A percentile compares a stretch with the other conserved stretches of the same genome.
These are phyloP conservation scores for Arabis hirsuta DNA, from an alignment of 345 rosid species.

Conservation along the genomic window DNA sequence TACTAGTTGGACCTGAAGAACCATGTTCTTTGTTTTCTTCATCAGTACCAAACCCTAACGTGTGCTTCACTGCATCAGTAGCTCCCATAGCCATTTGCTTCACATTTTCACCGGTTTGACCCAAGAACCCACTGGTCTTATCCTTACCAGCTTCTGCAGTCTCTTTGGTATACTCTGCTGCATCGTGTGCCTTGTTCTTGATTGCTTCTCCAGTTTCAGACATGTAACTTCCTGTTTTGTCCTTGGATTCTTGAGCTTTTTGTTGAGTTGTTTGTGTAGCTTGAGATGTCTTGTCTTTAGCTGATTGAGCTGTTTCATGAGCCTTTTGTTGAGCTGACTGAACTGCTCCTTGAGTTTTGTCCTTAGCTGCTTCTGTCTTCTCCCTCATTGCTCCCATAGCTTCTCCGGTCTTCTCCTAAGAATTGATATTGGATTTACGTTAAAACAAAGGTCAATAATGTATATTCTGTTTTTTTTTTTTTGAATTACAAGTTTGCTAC, in stretches of 20 bases:
- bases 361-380: constrained; percentile 46
- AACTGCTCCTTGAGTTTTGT: constrained; percentile 32
- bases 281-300: constrained; percentile 38
- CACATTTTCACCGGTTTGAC: constrained; percentile 60
- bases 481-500: neutral
- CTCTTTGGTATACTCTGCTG: constrained; percentile 40
- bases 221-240: constrained; percentile 41
- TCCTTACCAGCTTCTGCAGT: constrained; percentile 49
- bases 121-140: constrained; percentile 48
- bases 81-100: constrained; percentile 60
- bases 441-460: neutral
- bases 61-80: constrained; percentile 55
- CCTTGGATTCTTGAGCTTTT: constrained; percentile 34
- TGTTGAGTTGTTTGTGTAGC: constrained; percentile 41
- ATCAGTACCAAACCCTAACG: constrained; percentile 50
- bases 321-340: constrained; percentile 39
- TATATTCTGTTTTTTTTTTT: no score
- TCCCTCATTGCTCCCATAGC: constrained; percentile 39
- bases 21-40: constrained; percentile 24
- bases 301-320: constrained; percentile 31
- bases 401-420: constrained; percentile 45
- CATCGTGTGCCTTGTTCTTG: constrained; percentile 38
- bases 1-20: constrained; percentile 21
- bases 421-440: constrained; percentile 5
- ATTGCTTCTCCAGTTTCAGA: constrained; percentile 40